Conservation (phyloP, 2,329 filamentous ascomycete genomes). For the Fusarium redolens region DNA sequence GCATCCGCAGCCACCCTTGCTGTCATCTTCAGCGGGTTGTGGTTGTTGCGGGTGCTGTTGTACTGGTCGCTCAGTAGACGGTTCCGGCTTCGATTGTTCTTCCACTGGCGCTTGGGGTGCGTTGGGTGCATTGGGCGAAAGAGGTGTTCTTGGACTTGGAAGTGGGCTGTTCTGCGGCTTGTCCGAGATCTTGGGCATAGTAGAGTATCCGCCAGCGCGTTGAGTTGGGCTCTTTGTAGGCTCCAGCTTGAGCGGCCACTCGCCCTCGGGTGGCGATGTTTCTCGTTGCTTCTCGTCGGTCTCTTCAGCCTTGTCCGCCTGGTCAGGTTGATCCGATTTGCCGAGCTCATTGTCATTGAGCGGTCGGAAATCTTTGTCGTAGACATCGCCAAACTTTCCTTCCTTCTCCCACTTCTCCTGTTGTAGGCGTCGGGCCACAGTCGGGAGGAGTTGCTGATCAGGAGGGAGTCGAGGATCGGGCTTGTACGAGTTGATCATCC, state of each 20-base stretch:
- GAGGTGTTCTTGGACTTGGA: slow-evolving; percentile 59
- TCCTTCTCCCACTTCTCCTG: slow-evolving; percentile 97
- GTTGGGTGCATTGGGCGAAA: slow-evolving; percentile 52
- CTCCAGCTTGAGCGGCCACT: slow-evolving; percentile 70
- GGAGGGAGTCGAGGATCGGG: slow-evolving; percentile 93
- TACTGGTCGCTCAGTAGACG: slow-evolving; percentile 17
- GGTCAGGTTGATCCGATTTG: slow-evolving; percentile 60
- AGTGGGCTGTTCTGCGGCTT: slow-evolving; percentile 51
- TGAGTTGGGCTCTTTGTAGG: slow-evolving; percentile 60
- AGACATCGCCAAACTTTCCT: slow-evolving; percentile 84
- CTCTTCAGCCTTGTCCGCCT: slow-evolving; percentile 46
- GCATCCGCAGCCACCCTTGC: slow-evolving; percentile 61
- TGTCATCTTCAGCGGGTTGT: slow-evolving; percentile 46
- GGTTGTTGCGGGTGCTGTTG: slow-evolving; percentile 26
- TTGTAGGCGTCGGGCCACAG: slow-evolving; percentile 88
- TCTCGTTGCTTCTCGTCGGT: slow-evolving; percentile 32
- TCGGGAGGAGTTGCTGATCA: slow-evolving; percentile 94
- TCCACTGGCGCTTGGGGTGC: slow-evolving; percentile 40
- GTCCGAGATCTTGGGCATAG: slow-evolving; percentile 68
- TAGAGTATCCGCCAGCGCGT: slow-evolving; percentile 66
- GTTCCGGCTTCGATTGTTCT: slow-evolving; percentile 32
- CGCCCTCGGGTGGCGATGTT: slow-evolving; percentile 46
- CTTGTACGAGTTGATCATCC: slow-evolving; percentile 94
- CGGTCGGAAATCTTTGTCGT: slow-evolving; percentile 88
- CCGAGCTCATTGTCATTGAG: slow-evolving; percentile 74